Evolutionary conservation across 345 rosid species (phyloP), one percentile per base, ranked within the genome.

Genomic region (Hibiscus mutabilis): DNA sequence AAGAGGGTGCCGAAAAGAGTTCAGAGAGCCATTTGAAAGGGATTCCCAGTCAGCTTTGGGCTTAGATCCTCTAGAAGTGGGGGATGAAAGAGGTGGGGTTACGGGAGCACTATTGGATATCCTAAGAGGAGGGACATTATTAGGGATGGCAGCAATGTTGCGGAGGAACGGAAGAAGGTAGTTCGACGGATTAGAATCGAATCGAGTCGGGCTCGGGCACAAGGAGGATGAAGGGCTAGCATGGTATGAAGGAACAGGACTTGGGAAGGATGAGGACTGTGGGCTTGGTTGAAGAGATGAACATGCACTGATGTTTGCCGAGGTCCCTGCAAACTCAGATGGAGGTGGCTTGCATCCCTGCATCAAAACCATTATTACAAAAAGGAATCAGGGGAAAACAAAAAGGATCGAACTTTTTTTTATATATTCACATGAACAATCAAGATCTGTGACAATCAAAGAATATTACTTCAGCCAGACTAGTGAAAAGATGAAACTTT

Each of bases 21-120:
- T 78, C n/a, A 78, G 56, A 66, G 90, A 83, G 16, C 62, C 83
- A 71, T 86, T 87, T 2, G 96, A 77, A 52, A 91, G 72, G 27
- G 86, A 85, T 33, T 93, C 92, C 77, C 92, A 80, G 52, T 78
- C 84, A 35, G 87, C 72, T 77, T 88, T 93, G 24, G 71, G 83
- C 69, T 86, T 90, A 0, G 91, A 81, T 68, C 86, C 86, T 21
- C 88, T 85, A 2, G 91, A 53, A 53, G 58, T 53, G 2, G 58
- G 99, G 68, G 99, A 95, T 2, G 98, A 92, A 2, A 90, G 82
- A 1, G 98, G 99, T 0, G 99, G 99, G 8, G 99, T 95, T 13
- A 95, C 97, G 2, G 99, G 99, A 0, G 99, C 99, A 12, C 99
- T 95, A 75, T 79, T 95, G 66, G 98, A 95, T 77, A 95, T 90